Base-by-base conservation (phyloP, 768 basidiomycete genomes). In the Leucogyrophana mollusca region DNA sequence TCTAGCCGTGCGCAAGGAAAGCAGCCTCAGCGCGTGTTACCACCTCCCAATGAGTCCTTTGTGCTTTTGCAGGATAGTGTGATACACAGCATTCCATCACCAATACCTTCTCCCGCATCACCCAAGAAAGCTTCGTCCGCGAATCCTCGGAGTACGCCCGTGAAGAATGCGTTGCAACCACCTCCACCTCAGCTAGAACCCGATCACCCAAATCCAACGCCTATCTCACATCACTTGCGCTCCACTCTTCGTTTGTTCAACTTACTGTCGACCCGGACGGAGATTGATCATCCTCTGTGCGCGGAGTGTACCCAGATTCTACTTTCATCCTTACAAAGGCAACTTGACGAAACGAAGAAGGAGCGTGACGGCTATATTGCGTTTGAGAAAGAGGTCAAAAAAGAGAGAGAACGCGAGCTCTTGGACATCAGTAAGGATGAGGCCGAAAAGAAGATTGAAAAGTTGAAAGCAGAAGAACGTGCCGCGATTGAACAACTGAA, bases 301-400 rank as follows among this genome's bases (percentile, higher is more conserved):
- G 82, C 87, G 0, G 95, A 98, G 58, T 99, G 96, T 66, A 91
- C 94, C 3, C 85, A 89, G 57, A 77, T 87, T 39, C 68, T 98
- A 25, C 78, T 94, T 23, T 73, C 73, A 1, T 81, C 80, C 20
- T 78, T 98, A 24, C 83, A 87, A 55, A 77, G 78, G 37, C 85
- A 92, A 59, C 73, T 95, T 13, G 92, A 95, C 47, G 93, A 96
- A 70, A 87, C 87, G 3, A 90, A 85, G 69, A 88, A 85, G 60
- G 93, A 96, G 61, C 73, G 93, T 48, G 94, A 96, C 55, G 92
- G 91, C 0, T 96, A 95, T 62, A 83, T 92, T 51, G 89, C 90
- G 0, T 97, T 94, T 59, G 93, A 95, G 65, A 86, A 85, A 62
- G 90, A 94, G 52, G 78, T 90, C 3, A 77, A 82, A 59, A 90